Conservation (phyloP, 2,329 filamentous ascomycete species). For the Furcasterigmium furcatum region DNA sequence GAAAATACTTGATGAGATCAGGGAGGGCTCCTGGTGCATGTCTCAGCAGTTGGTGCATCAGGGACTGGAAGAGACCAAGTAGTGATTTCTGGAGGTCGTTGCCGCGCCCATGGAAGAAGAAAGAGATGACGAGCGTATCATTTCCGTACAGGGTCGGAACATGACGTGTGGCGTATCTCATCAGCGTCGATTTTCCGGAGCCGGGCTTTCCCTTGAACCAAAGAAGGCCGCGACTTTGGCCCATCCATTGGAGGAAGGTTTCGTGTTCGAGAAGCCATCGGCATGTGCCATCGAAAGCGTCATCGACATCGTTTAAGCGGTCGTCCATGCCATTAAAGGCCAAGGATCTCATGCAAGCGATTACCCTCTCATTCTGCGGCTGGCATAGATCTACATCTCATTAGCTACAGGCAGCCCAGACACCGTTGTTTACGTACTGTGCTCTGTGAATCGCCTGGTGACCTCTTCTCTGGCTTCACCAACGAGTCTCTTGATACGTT, state of each 20-base stretch:
- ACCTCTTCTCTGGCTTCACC: background rate
- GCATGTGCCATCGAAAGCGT: conserved; percentile 21
- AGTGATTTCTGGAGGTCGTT: conserved; percentile 23
- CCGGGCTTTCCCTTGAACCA: conserved; percentile 38
- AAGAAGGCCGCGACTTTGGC: conserved; percentile 16
- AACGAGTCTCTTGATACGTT: background rate
- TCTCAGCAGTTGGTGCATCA: conserved; percentile 26
- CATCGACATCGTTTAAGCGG: conserved; percentile 18
- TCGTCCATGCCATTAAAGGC: conserved; percentile 22
- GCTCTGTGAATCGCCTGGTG: background rate
- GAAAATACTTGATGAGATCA: conserved; percentile 14
- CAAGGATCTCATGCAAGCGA: conserved; percentile 26
- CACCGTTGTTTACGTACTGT: background rate
- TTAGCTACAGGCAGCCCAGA: background rate
- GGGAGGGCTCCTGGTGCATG: conserved; percentile 15
- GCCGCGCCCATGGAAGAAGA: conserved; percentile 33
- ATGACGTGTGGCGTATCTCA: conserved; percentile 27
- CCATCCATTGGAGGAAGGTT: conserved; percentile 18
- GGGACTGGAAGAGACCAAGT: conserved; percentile 28
- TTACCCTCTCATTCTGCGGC: conserved; percentile 3
- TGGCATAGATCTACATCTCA: background rate
- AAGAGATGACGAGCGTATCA: conserved; percentile 18
- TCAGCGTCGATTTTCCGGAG: conserved; percentile 34
- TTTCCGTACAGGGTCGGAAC: background rate
- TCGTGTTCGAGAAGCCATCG: conserved; percentile 24